These are phyloP conservation scores for Spongospora subterranea DNA, from an alignment of 208 protist genomes.

Conservation along the genomic window DNA sequence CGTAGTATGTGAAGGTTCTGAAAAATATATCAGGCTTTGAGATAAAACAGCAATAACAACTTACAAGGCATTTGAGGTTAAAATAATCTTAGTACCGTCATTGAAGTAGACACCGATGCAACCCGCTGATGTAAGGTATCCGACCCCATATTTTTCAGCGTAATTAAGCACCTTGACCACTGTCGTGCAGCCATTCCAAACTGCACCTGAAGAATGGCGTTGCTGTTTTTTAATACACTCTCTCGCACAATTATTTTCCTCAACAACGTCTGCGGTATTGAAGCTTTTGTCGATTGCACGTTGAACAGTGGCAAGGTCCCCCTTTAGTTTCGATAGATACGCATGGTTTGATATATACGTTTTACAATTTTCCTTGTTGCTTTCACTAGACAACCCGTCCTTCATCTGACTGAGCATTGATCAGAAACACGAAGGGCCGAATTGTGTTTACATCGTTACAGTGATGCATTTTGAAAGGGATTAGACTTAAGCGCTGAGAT, in stretches of 20 bases:
- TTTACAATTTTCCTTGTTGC: not conserved
- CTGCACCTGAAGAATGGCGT: not conserved
- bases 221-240: too few species aligned
- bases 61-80: constrained; percentile 74
- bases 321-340: not conserved
- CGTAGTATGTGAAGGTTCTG: constrained; percentile 18
- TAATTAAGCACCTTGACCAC: constrained; percentile 90
- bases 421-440: too few species aligned
- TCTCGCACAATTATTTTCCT: too few species aligned
- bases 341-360: too few species aligned
- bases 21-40: not conserved
- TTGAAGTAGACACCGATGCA: constrained; percentile 95
- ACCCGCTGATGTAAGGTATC: constrained; percentile 90
- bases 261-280: too few species aligned
- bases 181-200: not conserved
- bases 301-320: not conserved
- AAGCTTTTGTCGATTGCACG: constrained; percentile 39
- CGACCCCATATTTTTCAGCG: constrained; percentile 94
- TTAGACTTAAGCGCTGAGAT: constrained; percentile 25
- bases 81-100: constrained; percentile 93
- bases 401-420: not conserved
- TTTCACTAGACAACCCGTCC: not conserved
- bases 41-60: not conserved
- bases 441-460: too few species aligned
- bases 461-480: constrained; percentile 42